These are phyloP conservation scores for Russula lepida DNA, from an alignment of 768 basidiomycete species.

Conservation along the genomic window DNA sequence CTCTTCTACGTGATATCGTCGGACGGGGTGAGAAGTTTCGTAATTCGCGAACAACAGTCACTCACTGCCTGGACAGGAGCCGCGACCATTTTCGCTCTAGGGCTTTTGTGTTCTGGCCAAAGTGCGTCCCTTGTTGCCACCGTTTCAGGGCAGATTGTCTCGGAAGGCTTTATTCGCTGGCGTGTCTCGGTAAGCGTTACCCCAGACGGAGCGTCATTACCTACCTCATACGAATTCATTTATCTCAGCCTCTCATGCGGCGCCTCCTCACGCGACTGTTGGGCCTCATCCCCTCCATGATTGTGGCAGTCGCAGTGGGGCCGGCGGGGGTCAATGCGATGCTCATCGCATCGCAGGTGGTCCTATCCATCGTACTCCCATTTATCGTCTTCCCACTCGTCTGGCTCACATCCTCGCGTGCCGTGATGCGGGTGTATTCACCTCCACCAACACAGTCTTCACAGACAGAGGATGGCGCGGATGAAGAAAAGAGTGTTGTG, in stretches of 20 bases:
- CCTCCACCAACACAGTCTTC: not conserved
- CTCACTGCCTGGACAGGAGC: constrained; percentile 40
- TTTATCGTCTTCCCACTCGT: constrained; percentile 80
- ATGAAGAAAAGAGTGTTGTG: constrained; percentile 18
- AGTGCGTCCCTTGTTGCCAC: constrained; percentile 87
- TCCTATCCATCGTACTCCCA: constrained; percentile 74
- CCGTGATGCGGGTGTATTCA: constrained; percentile 54
- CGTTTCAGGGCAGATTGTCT: constrained; percentile 82
- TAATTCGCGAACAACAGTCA: not conserved
- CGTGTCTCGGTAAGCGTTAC: constrained; percentile 51
- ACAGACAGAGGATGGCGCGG: not conserved
- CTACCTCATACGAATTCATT: constrained; percentile 8
- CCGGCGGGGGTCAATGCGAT: constrained; percentile 61
- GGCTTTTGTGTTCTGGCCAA: constrained; percentile 79
- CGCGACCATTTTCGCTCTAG: constrained; percentile 82
- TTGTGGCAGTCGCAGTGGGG: constrained; percentile 68
- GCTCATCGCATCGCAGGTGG: constrained; percentile 81
- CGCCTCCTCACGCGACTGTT: constrained; percentile 77
- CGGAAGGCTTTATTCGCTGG: constrained; percentile 87
- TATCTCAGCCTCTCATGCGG: constrained; percentile 55
- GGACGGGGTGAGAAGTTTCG: constrained; percentile 47
- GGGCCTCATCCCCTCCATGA: constrained; percentile 74
- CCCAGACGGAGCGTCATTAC: constrained; percentile 15
- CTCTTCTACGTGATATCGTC: constrained; percentile 55
- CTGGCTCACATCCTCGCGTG: constrained; percentile 56